Percentiles rank a stretch among this genome's conserved stretches.
phyloP scores from a whole-genome alignment of 208 protist species.

The Trypanosoma mega region DNA sequence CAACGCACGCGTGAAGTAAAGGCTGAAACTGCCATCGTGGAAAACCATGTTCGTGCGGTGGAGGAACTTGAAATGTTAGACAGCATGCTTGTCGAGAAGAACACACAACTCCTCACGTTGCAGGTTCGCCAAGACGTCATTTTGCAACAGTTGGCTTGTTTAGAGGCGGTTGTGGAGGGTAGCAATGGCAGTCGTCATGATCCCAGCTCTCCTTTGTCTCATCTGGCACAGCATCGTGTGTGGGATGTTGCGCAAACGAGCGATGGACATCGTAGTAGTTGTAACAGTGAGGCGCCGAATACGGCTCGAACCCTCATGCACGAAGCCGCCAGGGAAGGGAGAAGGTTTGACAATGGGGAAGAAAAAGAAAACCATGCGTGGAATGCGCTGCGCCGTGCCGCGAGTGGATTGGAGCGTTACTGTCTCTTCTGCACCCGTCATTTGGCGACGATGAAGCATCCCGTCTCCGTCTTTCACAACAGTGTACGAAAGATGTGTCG shows the following conservation, averaged over 20 bases:
- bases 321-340: too few species aligned
- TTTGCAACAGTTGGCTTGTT: conserved; percentile 26
- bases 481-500: conserved; percentile 26
- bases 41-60: conserved; percentile 35
- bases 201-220: too few species aligned
- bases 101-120: conserved; percentile 34
- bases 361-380: conserved; percentile 9
- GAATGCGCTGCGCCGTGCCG: background rate
- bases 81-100: conserved; percentile 57
- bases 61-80: conserved; percentile 62
- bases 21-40: conserved; percentile 3
- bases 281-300: too few species aligned
- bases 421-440: conserved; percentile 6
- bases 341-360: too few species aligned
- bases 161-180: conserved; percentile 36
- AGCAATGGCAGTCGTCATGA: too few species aligned
- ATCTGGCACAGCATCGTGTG: too few species aligned
- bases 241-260: too few species aligned
- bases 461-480: conserved; percentile 19
- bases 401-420: conserved; percentile 7
- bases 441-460: conserved; percentile 8
- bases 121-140: conserved; percentile 35
- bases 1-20: conserved; percentile 15
- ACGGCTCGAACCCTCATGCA: too few species aligned
- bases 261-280: too few species aligned